Conservation (phyloP, 768 basidiomycete species). For the Clitopilus passeckerianus region DNA sequence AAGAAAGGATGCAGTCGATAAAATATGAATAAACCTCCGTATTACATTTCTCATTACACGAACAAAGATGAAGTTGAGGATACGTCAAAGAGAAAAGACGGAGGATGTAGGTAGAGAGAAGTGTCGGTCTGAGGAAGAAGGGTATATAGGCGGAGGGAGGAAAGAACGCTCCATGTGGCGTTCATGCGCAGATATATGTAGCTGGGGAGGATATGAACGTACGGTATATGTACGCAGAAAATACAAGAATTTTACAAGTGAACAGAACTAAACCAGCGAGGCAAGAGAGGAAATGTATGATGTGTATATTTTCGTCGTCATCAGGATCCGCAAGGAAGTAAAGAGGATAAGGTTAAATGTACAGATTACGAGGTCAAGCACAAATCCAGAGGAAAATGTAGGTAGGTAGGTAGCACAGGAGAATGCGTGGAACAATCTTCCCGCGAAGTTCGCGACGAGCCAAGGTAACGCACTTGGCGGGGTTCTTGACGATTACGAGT, state of each 20-base stretch:
- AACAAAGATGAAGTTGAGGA: not conserved
- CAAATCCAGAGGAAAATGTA: not conserved
- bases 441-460: not conserved
- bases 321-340: not conserved
- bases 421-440: too few species aligned
- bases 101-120: not conserved
- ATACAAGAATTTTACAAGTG: not conserved
- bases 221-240: not conserved
- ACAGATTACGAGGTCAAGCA: not conserved
- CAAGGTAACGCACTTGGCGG: not conserved
- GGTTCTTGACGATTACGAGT: not conserved
- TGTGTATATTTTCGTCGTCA: not conserved
- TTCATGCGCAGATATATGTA: not conserved
- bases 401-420: too few species aligned
- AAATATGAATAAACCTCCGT: not conserved
- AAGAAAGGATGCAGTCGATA: too few species aligned
- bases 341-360: not conserved
- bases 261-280: not conserved
- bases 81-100: not conserved
- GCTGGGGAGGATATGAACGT: not conserved
- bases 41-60: conserved; percentile 1
- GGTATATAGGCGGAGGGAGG: not conserved
- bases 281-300: not conserved
- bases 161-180: not conserved
- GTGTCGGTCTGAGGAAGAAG: not conserved